These are phyloP conservation scores for Eustoma russellianum DNA, from an alignment of 257 asterid genomes.

Conservation along the genomic window DNA sequence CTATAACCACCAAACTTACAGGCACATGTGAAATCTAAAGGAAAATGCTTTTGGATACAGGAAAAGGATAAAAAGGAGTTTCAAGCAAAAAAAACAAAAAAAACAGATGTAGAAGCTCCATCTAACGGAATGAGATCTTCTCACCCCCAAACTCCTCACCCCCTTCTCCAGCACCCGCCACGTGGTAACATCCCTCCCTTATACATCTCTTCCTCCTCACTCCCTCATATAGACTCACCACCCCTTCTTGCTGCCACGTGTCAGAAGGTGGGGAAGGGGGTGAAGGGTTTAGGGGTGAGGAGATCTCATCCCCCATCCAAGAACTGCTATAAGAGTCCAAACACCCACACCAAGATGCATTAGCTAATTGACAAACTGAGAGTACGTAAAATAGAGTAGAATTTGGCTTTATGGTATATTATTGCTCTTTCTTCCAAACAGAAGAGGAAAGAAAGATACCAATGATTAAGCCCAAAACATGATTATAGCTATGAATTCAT, in stretches of 20 bases:
- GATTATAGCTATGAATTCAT: neutral
- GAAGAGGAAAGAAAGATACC: conserved; percentile 4
- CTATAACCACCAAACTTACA: conserved; percentile 17
- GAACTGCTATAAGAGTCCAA: conserved; percentile 12
- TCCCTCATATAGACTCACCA: no score
- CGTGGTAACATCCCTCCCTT: no score
- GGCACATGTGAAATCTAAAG: conserved; percentile 9
- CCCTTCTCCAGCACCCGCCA: no score
- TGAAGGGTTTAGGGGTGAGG: no score
- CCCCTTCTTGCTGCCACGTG: no score
- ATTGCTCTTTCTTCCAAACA: conserved; percentile 1
- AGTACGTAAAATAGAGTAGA: conserved; percentile 4
- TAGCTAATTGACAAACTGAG: conserved; percentile 42
- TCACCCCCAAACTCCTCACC: no score
- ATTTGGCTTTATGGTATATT: conserved; percentile 22
- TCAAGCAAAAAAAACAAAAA: no score
- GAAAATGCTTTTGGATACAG: conserved; percentile 4
- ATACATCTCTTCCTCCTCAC: no score
- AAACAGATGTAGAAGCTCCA: conserved; percentile 21
- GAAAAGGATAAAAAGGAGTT: conserved; percentile 16
- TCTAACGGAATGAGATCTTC: no score
- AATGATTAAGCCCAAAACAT: conserved; percentile 16
- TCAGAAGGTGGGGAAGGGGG: conserved; percentile 16
- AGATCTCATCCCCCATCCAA: no score
- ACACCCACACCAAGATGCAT: conserved; percentile 17